Conservation (phyloP, 2,329 filamentous ascomycete genomes). For the Colletotrichum australisinense region DNA sequence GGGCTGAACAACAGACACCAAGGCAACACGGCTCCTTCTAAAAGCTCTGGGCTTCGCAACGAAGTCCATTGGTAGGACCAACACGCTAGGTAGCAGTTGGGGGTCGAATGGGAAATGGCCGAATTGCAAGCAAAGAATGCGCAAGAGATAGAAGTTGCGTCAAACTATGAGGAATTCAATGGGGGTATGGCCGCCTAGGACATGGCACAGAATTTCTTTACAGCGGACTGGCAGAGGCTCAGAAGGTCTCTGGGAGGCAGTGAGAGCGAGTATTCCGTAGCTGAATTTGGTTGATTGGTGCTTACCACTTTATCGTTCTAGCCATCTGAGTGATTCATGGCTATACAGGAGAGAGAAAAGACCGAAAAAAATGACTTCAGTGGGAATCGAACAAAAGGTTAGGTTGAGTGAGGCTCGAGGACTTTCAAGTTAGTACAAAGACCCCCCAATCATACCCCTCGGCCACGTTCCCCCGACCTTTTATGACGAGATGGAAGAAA, state of each 20-base stretch:
- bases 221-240: neutral
- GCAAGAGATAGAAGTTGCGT: neutral
- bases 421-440: neutral
- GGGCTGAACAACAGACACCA: neutral
- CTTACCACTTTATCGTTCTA: no score
- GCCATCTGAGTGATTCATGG: no score
- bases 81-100: neutral
- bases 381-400: no score
- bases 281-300: no score
- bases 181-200: neutral
- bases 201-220: neutral
- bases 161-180: neutral
- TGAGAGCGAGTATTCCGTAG: neutral
- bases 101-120: neutral
- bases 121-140: neutral
- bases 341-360: no score
- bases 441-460: neutral
- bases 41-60: conserved; percentile 19
- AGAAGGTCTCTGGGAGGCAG: neutral
- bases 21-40: neutral
- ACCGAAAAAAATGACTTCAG: no score
- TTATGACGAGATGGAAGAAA: neutral
- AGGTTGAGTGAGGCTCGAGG: no score
- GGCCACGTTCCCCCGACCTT: neutral
- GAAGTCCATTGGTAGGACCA: neutral